Conservation (phyloP, 164 flowering plant species). For the Piper betle region DNA sequence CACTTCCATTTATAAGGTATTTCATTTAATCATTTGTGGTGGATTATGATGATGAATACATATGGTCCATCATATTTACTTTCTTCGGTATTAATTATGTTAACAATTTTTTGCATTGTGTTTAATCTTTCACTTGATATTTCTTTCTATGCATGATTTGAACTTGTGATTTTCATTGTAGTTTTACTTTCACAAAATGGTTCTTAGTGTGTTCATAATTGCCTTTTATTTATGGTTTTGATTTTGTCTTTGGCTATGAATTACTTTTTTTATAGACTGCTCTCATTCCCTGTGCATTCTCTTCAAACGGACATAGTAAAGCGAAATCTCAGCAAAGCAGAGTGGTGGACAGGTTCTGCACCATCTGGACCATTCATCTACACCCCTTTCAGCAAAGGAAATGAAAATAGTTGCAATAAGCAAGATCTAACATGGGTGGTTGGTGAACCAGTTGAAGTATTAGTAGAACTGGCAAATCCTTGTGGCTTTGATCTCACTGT, state of each 20-base stretch:
- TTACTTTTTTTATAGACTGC: slow-evolving; percentile 42
- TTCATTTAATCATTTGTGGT: not conserved
- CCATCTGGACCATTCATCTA: slow-evolving; percentile 97
- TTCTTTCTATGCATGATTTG: too few relatives aligned
- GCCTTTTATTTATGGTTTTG: not conserved
- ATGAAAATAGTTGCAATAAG: slow-evolving; percentile 48
- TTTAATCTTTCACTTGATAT: too few relatives aligned
- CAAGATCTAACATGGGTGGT: slow-evolving; percentile 89
- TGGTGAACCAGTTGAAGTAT: slow-evolving; percentile 92
- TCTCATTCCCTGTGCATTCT: slow-evolving; percentile 77
- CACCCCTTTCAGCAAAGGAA: slow-evolving; percentile 98
- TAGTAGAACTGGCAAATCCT: slow-evolving; percentile 98
- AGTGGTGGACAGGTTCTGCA: slow-evolving; percentile 99
- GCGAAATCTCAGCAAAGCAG: slow-evolving; percentile 72
- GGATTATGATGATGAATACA: not conserved
- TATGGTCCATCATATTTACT: too few relatives aligned
- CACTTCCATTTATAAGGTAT: slow-evolving; percentile 90
- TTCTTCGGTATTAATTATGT: too few relatives aligned
- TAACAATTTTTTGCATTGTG: too few relatives aligned
- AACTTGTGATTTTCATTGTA: too few relatives aligned
- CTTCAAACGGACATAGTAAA: slow-evolving; percentile 87
- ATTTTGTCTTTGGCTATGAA: not conserved
- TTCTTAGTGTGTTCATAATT: not conserved
- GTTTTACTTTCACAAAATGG: too few relatives aligned
- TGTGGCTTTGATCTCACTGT: slow-evolving; percentile 90